A percentile compares a stretch with the other conserved stretches of the same genome.
These are phyloP conservation scores for Metschnikowia henanensis DNA, from an alignment of 805 yeast genomes.

Conservation along the genomic window DNA sequence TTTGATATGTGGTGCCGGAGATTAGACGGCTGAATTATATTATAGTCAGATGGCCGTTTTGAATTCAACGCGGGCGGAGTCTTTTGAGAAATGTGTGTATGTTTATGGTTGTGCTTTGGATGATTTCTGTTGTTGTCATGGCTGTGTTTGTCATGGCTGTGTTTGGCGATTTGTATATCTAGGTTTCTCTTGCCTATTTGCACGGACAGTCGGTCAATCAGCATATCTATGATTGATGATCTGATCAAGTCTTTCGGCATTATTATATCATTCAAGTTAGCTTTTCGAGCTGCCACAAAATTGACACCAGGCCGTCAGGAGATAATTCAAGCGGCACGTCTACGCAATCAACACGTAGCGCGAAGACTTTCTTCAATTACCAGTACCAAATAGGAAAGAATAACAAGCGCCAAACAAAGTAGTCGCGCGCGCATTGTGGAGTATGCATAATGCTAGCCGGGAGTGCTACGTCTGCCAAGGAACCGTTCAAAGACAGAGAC, in stretches of 20 bases:
- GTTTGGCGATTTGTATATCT: not conserved
- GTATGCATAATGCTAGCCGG: too few species aligned
- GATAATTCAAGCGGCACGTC: not conserved
- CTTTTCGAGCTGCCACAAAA: not conserved
- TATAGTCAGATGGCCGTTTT: not conserved
- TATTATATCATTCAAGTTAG: not conserved
- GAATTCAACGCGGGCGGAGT: not conserved
- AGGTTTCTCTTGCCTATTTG: not conserved
- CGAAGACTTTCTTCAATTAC: constrained; percentile 6
- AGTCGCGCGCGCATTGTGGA: not conserved
- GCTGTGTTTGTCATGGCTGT: not conserved
- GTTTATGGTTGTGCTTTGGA: too few species aligned
- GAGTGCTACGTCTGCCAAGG: too few species aligned
- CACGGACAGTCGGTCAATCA: not conserved
- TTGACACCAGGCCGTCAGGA: not conserved
- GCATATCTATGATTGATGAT: not conserved
- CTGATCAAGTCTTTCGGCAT: constrained; percentile 3
- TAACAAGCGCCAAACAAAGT: constrained; percentile 7
- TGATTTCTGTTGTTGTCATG: too few species aligned
- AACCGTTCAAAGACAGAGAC: too few species aligned
- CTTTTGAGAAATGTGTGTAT: too few species aligned
- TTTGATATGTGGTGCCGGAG: constrained; percentile 34
- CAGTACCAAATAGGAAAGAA: constrained; percentile 14
- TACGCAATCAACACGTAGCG: constrained; percentile 4
- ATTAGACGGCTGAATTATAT: not conserved